phyloP scores from a whole-genome alignment of 495 filamentous ascomycete species.

The Aspergillus panamensis region DNA sequence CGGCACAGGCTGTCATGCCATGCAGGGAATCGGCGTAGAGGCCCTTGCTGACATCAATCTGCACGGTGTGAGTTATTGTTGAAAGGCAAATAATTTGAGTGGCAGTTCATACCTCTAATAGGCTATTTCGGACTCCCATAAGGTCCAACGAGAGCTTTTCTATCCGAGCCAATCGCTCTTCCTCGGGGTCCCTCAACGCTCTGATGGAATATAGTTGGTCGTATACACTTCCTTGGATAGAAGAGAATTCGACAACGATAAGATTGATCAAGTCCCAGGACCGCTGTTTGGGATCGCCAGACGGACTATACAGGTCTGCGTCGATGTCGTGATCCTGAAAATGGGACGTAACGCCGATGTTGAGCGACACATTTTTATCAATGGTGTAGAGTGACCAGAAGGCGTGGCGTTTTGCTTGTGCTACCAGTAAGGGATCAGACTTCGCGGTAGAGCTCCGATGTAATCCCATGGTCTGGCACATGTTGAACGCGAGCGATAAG shows the following conservation, averaged over 20 bases:
- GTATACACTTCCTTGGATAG: slow-evolving; percentile 25
- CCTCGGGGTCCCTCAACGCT: slow-evolving; percentile 14
- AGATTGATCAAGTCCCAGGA: slow-evolving; percentile 28
- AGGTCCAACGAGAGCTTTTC: slow-evolving; percentile 20
- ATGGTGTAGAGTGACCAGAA: slow-evolving; percentile 30
- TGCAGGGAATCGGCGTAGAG: slow-evolving; percentile 30
- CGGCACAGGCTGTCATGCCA: slow-evolving; percentile 29
- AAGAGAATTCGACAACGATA: slow-evolving; percentile 24
- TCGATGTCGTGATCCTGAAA: slow-evolving; percentile 32
- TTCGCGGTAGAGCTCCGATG: slow-evolving; percentile 20
- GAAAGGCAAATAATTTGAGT: background rate
- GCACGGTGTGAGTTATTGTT: background rate
- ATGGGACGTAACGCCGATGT: slow-evolving; percentile 27
- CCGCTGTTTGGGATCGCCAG: slow-evolving; percentile 13
- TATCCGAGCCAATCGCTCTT: slow-evolving; percentile 13
- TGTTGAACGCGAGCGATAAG: slow-evolving; percentile 28
- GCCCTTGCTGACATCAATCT: slow-evolving; percentile 26
- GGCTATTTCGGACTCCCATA: slow-evolving; percentile 22
- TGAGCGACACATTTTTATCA: slow-evolving; percentile 29
- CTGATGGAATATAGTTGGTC: slow-evolving; percentile 24
- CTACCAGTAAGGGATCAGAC: slow-evolving; percentile 10
- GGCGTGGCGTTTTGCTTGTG: slow-evolving; percentile 25
- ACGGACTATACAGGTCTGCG: slow-evolving; percentile 20
- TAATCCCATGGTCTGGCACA: slow-evolving; percentile 27
- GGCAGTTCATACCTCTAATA: slow-evolving; percentile 17